These are phyloP conservation scores for Alternaria novae-zelandiae DNA, from an alignment of 2,329 filamentous ascomycete species.

Conservation along the genomic window DNA sequence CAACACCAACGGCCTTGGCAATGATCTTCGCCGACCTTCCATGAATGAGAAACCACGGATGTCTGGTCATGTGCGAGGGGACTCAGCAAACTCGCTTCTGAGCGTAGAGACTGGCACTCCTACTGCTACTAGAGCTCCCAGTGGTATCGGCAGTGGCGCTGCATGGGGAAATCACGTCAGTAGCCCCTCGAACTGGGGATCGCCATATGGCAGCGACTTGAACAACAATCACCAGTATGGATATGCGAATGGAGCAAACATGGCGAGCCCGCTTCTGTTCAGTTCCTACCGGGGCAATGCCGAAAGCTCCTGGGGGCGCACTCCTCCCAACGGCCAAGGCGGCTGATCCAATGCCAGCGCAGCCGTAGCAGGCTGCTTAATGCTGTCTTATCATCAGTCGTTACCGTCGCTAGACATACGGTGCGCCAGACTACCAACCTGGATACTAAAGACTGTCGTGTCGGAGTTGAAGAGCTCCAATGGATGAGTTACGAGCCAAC, in stretches of 20 bases:
- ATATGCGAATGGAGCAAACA: slow-evolving; percentile 29
- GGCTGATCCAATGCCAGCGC: slow-evolving; percentile 37
- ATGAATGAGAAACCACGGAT: slow-evolving; percentile 39
- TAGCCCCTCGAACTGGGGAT: slow-evolving; percentile 33
- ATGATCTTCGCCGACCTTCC: slow-evolving; percentile 38
- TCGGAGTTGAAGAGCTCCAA: neutral
- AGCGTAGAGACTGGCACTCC: slow-evolving; percentile 36
- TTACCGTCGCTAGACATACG: neutral
- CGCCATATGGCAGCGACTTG: slow-evolving; percentile 30
- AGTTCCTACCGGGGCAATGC: slow-evolving; percentile 44
- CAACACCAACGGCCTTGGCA: slow-evolving; percentile 20
- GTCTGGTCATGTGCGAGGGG: slow-evolving; percentile 52
- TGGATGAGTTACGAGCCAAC: neutral
- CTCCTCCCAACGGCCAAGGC: slow-evolving; percentile 47
- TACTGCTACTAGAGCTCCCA: slow-evolving; percentile 19
- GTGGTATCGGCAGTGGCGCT: slow-evolving; percentile 35
- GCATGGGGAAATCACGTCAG: slow-evolving; percentile 39
- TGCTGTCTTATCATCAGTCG: slow-evolving; percentile 10
- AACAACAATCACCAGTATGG: slow-evolving; percentile 28
- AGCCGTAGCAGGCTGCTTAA: slow-evolving; percentile 21
- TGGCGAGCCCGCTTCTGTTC: slow-evolving; percentile 52
- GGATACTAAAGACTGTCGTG: neutral
- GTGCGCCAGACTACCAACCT: neutral
- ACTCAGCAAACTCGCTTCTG: slow-evolving; percentile 51
- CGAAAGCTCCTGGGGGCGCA: slow-evolving; percentile 44